Evolutionary conservation across 176 grass and related monocot species (phyloP).

Genomic region (Olyra latifolia): DNA sequence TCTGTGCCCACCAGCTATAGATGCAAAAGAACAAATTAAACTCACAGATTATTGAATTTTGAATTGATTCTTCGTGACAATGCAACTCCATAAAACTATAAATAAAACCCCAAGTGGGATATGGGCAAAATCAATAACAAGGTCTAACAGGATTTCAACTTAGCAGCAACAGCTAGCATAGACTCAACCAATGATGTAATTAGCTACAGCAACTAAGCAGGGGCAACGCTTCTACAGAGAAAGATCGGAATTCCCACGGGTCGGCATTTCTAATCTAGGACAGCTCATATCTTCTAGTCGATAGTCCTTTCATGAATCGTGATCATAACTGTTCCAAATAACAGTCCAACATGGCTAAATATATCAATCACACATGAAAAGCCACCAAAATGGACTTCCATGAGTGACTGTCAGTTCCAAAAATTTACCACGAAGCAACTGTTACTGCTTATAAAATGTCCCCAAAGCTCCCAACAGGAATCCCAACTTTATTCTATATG

Average conservation of each 20-base stretch:
- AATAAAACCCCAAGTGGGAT: background rate
- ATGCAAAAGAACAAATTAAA: conserved; percentile 32
- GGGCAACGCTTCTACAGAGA: background rate
- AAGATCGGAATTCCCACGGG: background rate
- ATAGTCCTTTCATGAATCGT: background rate
- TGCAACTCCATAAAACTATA: background rate
- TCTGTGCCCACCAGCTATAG: conserved; percentile 82
- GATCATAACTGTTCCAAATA: background rate
- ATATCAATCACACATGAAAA: background rate
- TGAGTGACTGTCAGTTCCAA: background rate
- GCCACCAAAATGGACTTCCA: background rate
- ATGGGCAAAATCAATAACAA: background rate
- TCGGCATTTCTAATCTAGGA: background rate
- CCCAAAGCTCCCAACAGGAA: conserved; percentile 23
- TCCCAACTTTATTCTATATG: conserved; percentile 2
- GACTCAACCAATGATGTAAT: background rate
- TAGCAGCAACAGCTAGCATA: background rate
- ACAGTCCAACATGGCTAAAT: background rate
- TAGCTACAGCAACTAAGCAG: background rate
- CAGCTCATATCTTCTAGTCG: background rate
- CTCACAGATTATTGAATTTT: background rate
- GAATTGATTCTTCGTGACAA: background rate
- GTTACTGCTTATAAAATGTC: background rate
- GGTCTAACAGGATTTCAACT: background rate
- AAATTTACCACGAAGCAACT: conserved; percentile 10